Percentiles rank a stretch among this genome's conserved stretches.
phyloP scores from a whole-genome alignment of 768 basidiomycete species.

The Suillus discolor region DNA sequence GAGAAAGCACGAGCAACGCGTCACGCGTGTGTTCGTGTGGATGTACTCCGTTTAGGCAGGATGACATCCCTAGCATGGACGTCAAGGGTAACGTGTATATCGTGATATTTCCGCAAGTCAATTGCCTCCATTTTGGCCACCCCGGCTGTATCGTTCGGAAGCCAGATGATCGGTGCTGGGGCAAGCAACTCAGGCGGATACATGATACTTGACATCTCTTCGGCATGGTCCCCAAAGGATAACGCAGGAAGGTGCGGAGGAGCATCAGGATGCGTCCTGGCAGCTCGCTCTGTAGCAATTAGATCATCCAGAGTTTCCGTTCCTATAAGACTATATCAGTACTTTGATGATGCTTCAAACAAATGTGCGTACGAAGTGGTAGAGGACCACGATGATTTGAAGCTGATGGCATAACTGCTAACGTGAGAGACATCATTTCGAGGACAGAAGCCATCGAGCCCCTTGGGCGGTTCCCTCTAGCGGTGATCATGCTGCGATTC shows the following conservation, averaged over 20 bases:
- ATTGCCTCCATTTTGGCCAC: conserved; percentile 74
- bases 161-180: conserved; percentile 79
- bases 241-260: conserved; percentile 72
- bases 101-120: conserved; percentile 76
- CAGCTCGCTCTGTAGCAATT: conserved; percentile 76
- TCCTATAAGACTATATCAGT: conserved; percentile 37
- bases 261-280: conserved; percentile 76
- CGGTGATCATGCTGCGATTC: conserved; percentile 48
- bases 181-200: conserved; percentile 84
- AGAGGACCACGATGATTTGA: conserved; percentile 59
- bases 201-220: conserved; percentile 75
- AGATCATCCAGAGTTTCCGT: conserved; percentile 84
- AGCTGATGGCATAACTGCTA: conserved; percentile 71
- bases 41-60: conserved; percentile 31
- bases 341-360: conserved; percentile 1
- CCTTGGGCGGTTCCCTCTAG: conserved; percentile 43
- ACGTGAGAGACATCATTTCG: conserved; percentile 82
- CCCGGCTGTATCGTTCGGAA: conserved; percentile 77
- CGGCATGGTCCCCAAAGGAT: conserved; percentile 73
- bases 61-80: conserved; percentile 58
- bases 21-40: conserved; percentile 1
- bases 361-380: conserved; percentile 59
- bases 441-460: conserved; percentile 81
- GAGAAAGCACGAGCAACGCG: conserved; percentile 2
- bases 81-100: conserved; percentile 70